These are phyloP conservation scores for Penicillium psychrofluorescens DNA, from an alignment of 495 filamentous ascomycete species.

Conservation along the genomic window DNA sequence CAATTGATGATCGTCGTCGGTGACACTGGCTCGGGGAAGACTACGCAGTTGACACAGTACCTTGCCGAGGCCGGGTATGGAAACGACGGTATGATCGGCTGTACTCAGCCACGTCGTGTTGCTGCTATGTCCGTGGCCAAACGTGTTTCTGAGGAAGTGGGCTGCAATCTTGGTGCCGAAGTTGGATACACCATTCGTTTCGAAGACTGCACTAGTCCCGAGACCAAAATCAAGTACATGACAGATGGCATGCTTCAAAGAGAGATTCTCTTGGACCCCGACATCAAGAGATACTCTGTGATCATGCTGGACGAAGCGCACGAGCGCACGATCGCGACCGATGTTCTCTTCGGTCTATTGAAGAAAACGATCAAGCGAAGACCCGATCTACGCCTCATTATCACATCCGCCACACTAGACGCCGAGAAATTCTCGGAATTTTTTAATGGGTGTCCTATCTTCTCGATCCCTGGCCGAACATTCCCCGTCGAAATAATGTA, in stretches of 20 bases:
- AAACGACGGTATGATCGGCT: constrained; percentile 88
- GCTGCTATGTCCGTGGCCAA: constrained; percentile 97
- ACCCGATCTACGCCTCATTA: constrained; percentile 87
- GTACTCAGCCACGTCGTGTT: constrained; percentile 94
- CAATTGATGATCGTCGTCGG: constrained; percentile 94
- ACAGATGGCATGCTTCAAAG: constrained; percentile 97
- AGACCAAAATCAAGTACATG: constrained; percentile 98
- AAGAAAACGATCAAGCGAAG: constrained; percentile 88
- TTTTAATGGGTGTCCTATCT: constrained; percentile 90
- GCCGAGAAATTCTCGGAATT: constrained; percentile 96
- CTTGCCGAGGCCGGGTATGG: constrained; percentile 88
- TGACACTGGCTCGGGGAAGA: constrained; percentile 96
- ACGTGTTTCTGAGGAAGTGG: constrained; percentile 94
- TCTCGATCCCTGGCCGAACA: constrained; percentile 91
- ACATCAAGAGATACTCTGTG: constrained; percentile 80
- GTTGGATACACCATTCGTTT: constrained; percentile 98
- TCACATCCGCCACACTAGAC: constrained; percentile 92
- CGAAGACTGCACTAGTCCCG: constrained; percentile 84
- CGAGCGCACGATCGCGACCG: constrained; percentile 93
- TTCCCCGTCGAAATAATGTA: constrained; percentile 95
- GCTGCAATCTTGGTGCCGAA: constrained; percentile 81
- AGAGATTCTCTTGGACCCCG: constrained; percentile 86
- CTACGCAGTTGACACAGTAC: constrained; percentile 93
- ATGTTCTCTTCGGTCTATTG: constrained; percentile 87
- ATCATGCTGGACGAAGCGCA: constrained; percentile 99